Evolutionary conservation across 2,329 filamentous ascomycete genomes (phyloP).

Genomic region (Dactylellina leptospora): DNA sequence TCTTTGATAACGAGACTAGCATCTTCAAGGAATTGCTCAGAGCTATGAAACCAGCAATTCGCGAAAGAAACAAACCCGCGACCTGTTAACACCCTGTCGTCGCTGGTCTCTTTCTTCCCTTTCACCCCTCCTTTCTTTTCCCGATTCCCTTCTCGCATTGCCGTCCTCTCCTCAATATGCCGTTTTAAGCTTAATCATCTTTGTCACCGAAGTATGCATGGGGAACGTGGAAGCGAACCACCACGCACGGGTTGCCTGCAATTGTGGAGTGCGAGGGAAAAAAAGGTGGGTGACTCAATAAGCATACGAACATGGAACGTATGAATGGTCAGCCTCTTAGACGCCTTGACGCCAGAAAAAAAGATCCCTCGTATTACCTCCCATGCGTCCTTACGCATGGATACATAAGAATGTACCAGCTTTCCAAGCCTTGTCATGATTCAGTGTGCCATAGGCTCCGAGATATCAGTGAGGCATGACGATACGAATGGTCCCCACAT

Average conservation of each 20-base stretch:
- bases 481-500: slow-evolving; percentile 17
- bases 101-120: neutral
- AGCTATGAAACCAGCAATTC: too few relatives aligned
- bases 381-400: too few relatives aligned
- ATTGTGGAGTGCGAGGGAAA: too few relatives aligned
- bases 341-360: slow-evolving; percentile 30
- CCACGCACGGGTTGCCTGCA: neutral
- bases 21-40: slow-evolving; percentile 28
- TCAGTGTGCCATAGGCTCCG: too few relatives aligned
- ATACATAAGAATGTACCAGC: neutral
- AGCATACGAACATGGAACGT: neutral
- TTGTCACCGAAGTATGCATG: neutral
- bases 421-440: neutral
- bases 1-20: slow-evolving; percentile 16
- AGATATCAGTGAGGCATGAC: neutral
- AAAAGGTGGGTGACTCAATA: slow-evolving; percentile 40
- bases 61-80: neutral
- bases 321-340: slow-evolving; percentile 43
- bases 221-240: slow-evolving; percentile 20
- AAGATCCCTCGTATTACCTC: too few relatives aligned
- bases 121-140: neutral
- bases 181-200: slow-evolving; percentile 28
- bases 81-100: neutral
- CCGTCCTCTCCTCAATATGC: slow-evolving; percentile 20
- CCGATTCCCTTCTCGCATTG: neutral